Conservation (phyloP, 2,329 filamentous ascomycete genomes). For the Fusarium metavorans region DNA sequence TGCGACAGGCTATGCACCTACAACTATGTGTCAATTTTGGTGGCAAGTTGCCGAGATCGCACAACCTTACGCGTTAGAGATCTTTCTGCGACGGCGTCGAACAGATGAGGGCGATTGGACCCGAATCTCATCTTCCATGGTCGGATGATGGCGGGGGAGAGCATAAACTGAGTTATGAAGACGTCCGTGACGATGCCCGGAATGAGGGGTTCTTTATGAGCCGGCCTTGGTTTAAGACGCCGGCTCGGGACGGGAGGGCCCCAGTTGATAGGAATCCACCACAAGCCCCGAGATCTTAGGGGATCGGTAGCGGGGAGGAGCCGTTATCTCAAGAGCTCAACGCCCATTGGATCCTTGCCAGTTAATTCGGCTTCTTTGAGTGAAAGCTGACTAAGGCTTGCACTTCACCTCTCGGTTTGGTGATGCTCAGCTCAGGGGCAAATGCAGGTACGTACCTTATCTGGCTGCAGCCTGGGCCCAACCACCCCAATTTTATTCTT, state of each 20-base stretch:
- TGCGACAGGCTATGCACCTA: constrained; percentile 36
- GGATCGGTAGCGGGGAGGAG: neutral
- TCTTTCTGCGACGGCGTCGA: constrained; percentile 21
- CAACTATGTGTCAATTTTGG: neutral
- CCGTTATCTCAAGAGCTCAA: neutral
- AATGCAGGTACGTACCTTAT: constrained; percentile 15
- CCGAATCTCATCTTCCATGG: constrained; percentile 6
- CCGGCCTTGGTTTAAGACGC: neutral
- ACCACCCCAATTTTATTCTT: constrained; percentile 43
- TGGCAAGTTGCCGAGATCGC: neutral
- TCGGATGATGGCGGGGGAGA: neutral
- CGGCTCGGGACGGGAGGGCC: neutral
- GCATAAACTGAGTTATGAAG: neutral
- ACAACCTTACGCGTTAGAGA: constrained; percentile 21
- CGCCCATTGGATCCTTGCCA: neutral
- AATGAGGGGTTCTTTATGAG: neutral
- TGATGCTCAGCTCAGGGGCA: constrained; percentile 21
- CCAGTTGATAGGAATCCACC: neutral
- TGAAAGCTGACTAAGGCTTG: neutral
- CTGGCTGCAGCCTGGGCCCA: constrained; percentile 37
- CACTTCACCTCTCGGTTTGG: neutral
- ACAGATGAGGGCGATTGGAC: neutral
- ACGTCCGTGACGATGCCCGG: neutral
- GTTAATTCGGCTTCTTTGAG: neutral
- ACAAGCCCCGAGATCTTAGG: neutral